Conservation (phyloP, 345 rosid species). For the Cardamine resedifolia region DNA sequence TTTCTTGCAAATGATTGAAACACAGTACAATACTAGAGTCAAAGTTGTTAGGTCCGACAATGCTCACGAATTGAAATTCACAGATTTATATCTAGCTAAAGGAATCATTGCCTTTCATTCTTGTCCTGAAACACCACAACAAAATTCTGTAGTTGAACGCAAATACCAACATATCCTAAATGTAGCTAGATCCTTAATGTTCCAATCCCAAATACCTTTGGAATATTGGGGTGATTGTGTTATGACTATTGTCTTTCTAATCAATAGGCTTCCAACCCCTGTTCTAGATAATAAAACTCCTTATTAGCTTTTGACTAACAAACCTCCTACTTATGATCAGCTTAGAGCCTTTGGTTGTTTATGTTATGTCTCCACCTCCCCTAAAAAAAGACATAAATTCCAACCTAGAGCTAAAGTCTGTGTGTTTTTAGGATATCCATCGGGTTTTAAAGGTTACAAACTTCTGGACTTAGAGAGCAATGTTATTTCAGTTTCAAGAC, state of each 20-base stretch:
- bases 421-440: neutral
- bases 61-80: neutral
- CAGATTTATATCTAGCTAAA: neutral
- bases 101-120: neutral
- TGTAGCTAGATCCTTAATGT: neutral
- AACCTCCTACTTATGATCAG: neutral
- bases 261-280: neutral
- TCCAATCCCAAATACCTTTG: no score
- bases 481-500: neutral
- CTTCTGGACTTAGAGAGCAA: neutral
- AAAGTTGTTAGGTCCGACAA: no score
- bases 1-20: no score
- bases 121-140: neutral
- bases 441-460: neutral
- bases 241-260: neutral
- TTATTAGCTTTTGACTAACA: neutral
- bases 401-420: no score
- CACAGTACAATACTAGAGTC: no score
- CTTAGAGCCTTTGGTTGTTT: neutral
- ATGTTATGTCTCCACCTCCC: neutral
- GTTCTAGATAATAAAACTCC: neutral
- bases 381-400: neutral
- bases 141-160: neutral
- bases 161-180: neutral
- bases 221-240: neutral